A percentile compares a stretch with the other conserved stretches of the same genome.
phyloP scores from a whole-genome alignment of 2,329 filamentous ascomycete genomes.

The Pseudocercospora vitis region DNA sequence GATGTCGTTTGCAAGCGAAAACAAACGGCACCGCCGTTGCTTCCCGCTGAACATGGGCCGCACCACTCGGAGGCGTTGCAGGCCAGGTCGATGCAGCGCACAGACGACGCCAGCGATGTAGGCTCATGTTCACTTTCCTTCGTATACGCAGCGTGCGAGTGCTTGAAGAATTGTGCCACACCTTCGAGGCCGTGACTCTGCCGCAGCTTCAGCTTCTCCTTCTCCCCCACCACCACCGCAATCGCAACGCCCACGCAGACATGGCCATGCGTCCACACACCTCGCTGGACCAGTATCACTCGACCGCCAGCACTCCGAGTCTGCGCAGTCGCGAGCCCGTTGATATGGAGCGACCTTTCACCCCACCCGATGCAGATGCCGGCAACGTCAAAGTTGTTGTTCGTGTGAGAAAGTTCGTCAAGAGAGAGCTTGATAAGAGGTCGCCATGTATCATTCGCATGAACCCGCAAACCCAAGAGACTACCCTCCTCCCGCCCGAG shows the following conservation, averaged over 20 bases:
- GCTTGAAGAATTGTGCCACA: conserved; percentile 19
- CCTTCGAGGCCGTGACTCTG: conserved; percentile 16
- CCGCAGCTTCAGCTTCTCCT: conserved; percentile 9
- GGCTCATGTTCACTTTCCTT: conserved; percentile 23
- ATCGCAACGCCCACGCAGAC: neutral
- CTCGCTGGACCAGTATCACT: conserved; percentile 30
- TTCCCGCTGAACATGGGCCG: neutral
- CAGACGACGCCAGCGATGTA: neutral
- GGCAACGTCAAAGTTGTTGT: conserved; percentile 56
- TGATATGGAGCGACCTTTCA: conserved; percentile 36
- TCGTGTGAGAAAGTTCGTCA: conserved; percentile 49
- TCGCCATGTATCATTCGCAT: conserved; percentile 87
- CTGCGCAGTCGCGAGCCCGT: conserved; percentile 44
- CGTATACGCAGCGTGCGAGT: conserved; percentile 17
- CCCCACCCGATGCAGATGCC: conserved; percentile 42
- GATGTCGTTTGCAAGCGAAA: conserved; percentile 5
- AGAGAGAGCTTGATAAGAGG: conserved; percentile 70
- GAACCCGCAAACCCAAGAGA: conserved; percentile 83
- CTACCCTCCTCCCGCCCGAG: conserved; percentile 71
- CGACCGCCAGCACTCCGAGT: conserved; percentile 46
- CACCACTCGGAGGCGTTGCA: conserved; percentile 1
- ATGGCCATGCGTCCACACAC: conserved; percentile 23
- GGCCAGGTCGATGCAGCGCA: neutral
- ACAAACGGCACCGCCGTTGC: conserved; percentile 5
- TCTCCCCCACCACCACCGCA: conserved; percentile 9